A percentile compares a stretch with the other conserved stretches of the same genome.
These are phyloP conservation scores for Fonsecaea multimorphosa DNA, from an alignment of 2,329 filamentous ascomycete genomes.

Conservation along the genomic window DNA sequence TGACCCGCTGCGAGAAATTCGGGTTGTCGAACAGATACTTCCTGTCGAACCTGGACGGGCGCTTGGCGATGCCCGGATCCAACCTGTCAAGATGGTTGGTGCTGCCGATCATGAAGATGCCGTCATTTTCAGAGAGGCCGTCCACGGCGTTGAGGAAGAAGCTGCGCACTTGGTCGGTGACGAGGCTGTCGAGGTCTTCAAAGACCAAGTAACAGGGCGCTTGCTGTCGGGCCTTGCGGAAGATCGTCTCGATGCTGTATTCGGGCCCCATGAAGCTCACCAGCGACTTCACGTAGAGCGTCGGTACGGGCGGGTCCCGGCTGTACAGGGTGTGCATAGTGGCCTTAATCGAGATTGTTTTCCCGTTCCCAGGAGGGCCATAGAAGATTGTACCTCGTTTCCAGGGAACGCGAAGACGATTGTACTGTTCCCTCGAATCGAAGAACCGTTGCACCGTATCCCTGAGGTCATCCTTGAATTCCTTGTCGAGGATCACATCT, in stretches of 20 bases:
- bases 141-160: slow-evolving; percentile 55
- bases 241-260: slow-evolving; percentile 42
- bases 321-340: slow-evolving; percentile 52
- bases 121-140: slow-evolving; percentile 49
- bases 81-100: slow-evolving; percentile 48
- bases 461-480: slow-evolving; percentile 52
- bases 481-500: slow-evolving; percentile 55
- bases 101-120: slow-evolving; percentile 51
- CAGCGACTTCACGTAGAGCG: slow-evolving; percentile 49
- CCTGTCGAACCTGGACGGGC: slow-evolving; percentile 55
- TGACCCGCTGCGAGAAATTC: slow-evolving; percentile 45
- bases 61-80: slow-evolving; percentile 53
- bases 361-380: slow-evolving; percentile 50
- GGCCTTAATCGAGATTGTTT: slow-evolving; percentile 55
- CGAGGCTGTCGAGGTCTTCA: slow-evolving; percentile 51
- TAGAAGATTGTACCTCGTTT: slow-evolving; percentile 54
- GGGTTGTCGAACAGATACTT: slow-evolving; percentile 56
- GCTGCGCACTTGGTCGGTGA: slow-evolving; percentile 44
- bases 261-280: slow-evolving; percentile 31
- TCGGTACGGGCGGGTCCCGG: slow-evolving; percentile 45
- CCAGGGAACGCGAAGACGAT: slow-evolving; percentile 55
- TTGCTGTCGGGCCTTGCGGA: slow-evolving; percentile 46
- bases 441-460: slow-evolving; percentile 52
- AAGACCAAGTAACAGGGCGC: slow-evolving; percentile 51
- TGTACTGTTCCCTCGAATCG: slow-evolving; percentile 48